Percentiles rank a stretch among this genome's conserved stretches.
Evolutionary conservation across 208 protist genomes (phyloP).

Genomic region (Naegleria fowleri): DNA sequence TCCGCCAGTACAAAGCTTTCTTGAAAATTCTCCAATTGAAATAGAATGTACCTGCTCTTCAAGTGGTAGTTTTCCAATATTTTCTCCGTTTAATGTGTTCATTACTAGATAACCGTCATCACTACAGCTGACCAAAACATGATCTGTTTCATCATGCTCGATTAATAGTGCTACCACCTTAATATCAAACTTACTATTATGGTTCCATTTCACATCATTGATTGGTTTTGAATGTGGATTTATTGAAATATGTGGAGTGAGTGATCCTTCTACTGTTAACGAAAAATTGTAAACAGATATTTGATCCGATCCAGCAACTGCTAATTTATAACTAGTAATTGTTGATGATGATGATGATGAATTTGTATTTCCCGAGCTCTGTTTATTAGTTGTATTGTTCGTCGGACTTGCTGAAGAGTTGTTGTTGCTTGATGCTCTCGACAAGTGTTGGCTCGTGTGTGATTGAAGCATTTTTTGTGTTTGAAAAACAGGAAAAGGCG

Average conservation of each 20-base stretch:
- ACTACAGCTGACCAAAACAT: neutral
- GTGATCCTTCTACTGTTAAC: neutral
- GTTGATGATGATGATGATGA: neutral
- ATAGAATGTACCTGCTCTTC: neutral
- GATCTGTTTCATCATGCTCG: neutral
- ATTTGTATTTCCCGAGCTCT: neutral
- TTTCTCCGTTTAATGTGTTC: neutral
- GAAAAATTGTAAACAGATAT: neutral
- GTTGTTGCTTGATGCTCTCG: no score
- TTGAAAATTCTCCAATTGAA: neutral
- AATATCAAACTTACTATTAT: slow-evolving; percentile 19
- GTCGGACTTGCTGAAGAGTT: no score
- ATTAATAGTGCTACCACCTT: neutral
- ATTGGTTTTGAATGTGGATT: neutral
- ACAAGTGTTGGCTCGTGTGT: no score
- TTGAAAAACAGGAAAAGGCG: no score
- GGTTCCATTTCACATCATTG: neutral
- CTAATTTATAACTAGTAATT: neutral
- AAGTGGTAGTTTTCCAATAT: neutral
- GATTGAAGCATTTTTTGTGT: no score
- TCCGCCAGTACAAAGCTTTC: neutral
- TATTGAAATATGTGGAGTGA: neutral
- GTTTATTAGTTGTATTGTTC: no score
- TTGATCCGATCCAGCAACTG: neutral
- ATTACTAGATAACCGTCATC: neutral